These are phyloP conservation scores for Diplodia sapinea DNA, from an alignment of 2,329 filamentous ascomycete genomes.

Conservation along the genomic window DNA sequence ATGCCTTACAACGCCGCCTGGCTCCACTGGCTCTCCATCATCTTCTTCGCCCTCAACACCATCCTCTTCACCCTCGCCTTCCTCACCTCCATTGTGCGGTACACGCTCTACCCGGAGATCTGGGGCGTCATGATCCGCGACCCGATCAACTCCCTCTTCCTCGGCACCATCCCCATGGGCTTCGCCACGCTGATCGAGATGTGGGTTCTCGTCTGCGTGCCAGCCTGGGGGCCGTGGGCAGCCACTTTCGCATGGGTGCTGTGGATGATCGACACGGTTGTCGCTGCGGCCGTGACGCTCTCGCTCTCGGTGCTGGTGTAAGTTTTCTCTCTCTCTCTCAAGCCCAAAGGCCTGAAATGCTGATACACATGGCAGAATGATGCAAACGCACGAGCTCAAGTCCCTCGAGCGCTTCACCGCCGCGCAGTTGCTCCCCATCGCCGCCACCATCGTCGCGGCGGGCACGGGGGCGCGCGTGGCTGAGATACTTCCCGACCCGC, in stretches of 20 bases:
- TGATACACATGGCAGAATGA: constrained; percentile 2
- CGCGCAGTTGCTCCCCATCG: constrained; percentile 66
- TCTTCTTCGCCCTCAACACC: constrained; percentile 64
- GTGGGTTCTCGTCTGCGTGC: constrained; percentile 63
- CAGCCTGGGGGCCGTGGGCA: constrained; percentile 61
- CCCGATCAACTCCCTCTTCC: constrained; percentile 67
- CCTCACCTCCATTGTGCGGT: constrained; percentile 61
- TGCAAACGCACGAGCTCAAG: constrained; percentile 27
- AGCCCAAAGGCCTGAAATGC: rapidly evolving
- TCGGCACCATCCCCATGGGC: constrained; percentile 68
- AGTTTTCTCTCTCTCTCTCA: neutral
- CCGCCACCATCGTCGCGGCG: constrained; percentile 66
- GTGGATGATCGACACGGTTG: constrained; percentile 53
- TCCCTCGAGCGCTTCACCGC: constrained; percentile 59
- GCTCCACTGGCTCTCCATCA: constrained; percentile 62
- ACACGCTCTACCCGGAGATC: constrained; percentile 66
- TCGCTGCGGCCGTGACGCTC: constrained; percentile 49
- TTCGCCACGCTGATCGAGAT: constrained; percentile 70
- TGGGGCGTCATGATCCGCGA: constrained; percentile 68
- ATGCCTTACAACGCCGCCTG: constrained; percentile 64
- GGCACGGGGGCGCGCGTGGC: constrained; percentile 68
- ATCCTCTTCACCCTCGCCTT: constrained; percentile 61
- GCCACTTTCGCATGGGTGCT: constrained; percentile 50
- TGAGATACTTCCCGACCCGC: constrained; percentile 57
- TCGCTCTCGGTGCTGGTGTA: constrained; percentile 58